Base-by-base conservation (phyloP, 345 rosid species). In the Eucalyptus pauciflora region DNA sequence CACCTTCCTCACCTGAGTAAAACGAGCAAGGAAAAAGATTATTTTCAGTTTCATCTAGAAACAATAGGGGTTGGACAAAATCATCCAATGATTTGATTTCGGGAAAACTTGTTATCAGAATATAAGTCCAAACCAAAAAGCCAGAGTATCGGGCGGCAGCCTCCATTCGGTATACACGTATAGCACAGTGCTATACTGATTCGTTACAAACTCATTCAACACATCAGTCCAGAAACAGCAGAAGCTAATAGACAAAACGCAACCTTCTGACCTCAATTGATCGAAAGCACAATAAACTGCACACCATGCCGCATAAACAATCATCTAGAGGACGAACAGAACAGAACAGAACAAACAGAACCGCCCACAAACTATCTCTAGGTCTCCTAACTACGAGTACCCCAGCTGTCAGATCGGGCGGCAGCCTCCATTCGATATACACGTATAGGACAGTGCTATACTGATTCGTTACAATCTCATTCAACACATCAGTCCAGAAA, bases 1-100 rank as follows among this genome's bases (percentile, higher is more conserved):
- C 15, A 92, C 94, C 64, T 92, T 92, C 88, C 94, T 91, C 88
- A 92, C 94, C 94, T 92, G 87, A 27, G 60, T 6, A 79, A 60
- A 46, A 51, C 29, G 1, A 22, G 29, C 2, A 76, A 76, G 9
- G 12, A 76, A 76, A 14, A 76, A 45, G 16, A 41, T 41, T 20
- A 76, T 76, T 76, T 20, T 22, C 29, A 76, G 48, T 76, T 76
- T 41, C 29, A 20, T 41, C 85, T 10, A 76, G 83, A 41, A 0
- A 37, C 45, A 37, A 41, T 10, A 24, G 48, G 4, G 7, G 29
- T 13, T 13, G 15, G 27, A 9, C 29, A 37, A 20, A 69, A 76
- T 37, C 48, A 41, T 76, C 8, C 1, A 37, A 20, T 37, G 8
- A 41, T 41, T 76, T 41, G 83, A 37, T 76, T 41, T 22, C 0